Base-by-base conservation (phyloP, 345 rosid genomes). In the Acer yangbiense region DNA sequence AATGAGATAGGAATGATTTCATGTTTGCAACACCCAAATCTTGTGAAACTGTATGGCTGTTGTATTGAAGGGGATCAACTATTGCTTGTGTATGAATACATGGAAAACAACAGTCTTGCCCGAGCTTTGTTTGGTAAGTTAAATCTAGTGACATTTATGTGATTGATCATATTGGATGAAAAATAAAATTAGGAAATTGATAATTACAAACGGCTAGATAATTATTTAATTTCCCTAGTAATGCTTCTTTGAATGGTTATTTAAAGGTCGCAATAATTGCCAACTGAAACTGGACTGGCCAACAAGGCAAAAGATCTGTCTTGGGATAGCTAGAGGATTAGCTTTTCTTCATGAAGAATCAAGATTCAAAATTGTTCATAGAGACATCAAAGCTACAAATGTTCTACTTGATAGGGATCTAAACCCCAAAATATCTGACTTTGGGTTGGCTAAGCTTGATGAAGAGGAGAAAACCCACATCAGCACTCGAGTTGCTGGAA, bases 381-480 rank as follows among this genome's bases (percentile, higher is more conserved):
- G 90, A 65, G 93, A 89, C 77, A 87, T 89, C 57, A 89, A 89
- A 85, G 83, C 84, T 2, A 83, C 88, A 18, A 89, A 87, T 82
- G 57, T 89, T 4, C 80, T 87, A 2, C 86, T 89, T 5, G 91
- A 86, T 74, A 74, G 73, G 66, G 81, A 87, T 23, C 73, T 89
- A 23, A 89, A 87, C 52, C 65, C 93, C 48, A 89, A 86, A 73
- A 89, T 87, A 16, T 89, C 93, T 0, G 89, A 89, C 66, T 87
- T 89, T 57, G 91, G 91, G 13, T 75, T 89, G 69, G 93, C 93
- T 25, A 85, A 83, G 79, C 90, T 89, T 21, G 83, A 85, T 39
- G 86, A 85, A 64, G 87, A 86, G 6, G 89, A 85, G 16, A 76
- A 82, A 54, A 82, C 82, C 41, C 91, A 89, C 76, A 78, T 89